Conservation (phyloP, 2,329 filamentous ascomycete species). For the Clonostachys chloroleuca region DNA sequence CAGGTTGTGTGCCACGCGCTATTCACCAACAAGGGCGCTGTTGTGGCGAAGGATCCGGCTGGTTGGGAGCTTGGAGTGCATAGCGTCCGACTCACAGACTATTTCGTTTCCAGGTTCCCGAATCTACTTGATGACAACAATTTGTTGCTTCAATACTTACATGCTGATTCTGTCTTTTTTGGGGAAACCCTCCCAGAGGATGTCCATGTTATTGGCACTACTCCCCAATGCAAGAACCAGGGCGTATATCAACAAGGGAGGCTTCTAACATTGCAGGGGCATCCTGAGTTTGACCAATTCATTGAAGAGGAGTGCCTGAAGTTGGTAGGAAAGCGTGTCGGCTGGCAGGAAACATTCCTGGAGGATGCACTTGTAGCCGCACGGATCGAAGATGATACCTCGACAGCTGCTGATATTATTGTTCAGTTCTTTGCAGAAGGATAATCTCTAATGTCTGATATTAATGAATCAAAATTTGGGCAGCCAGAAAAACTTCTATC, state of each 20-base stretch:
- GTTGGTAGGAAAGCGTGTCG: slow-evolving; percentile 15
- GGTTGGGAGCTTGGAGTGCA: slow-evolving; percentile 24
- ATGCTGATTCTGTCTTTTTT: neutral
- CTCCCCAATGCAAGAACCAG: slow-evolving; percentile 24
- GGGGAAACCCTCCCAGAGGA: neutral
- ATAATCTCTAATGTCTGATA: no score
- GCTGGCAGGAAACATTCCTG: slow-evolving; percentile 4
- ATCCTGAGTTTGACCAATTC: slow-evolving; percentile 35
- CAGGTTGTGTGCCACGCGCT: slow-evolving; percentile 30
- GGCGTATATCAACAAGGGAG: slow-evolving; percentile 27
- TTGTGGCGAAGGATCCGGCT: slow-evolving; percentile 13
- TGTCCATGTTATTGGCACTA: slow-evolving; percentile 10
- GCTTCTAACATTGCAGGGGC: slow-evolving; percentile 33
- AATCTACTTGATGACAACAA: neutral
- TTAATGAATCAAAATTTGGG: no score
- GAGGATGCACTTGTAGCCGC: slow-evolving; percentile 3
- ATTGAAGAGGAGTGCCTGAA: slow-evolving; percentile 27
- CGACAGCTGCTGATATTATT: slow-evolving; percentile 9
- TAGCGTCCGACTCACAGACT: slow-evolving; percentile 9
- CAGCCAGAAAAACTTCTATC: neutral
- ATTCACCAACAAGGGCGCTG: slow-evolving; percentile 15
- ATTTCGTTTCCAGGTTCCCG: slow-evolving; percentile 6
- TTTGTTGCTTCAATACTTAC: neutral
- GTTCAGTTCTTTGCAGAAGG: slow-evolving; percentile 7
- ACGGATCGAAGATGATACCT: slow-evolving; percentile 8